phyloP scores from a whole-genome alignment of 75 land plant genomes.

The Sequoia sempervirens region DNA sequence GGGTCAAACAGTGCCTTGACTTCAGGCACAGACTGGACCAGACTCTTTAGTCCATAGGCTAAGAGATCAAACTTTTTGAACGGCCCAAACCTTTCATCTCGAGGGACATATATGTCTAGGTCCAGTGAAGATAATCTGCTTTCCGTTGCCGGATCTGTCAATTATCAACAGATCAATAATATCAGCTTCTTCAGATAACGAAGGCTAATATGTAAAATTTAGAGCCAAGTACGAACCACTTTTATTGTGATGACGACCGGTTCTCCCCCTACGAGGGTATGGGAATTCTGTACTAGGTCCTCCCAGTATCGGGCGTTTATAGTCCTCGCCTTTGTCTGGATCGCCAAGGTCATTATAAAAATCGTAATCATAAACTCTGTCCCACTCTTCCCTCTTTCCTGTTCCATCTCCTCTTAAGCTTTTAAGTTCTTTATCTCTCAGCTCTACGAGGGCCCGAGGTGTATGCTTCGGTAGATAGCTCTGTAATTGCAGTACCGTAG shows the following conservation, averaged over 20 bases:
- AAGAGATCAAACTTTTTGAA: constrained; percentile 17
- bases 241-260: constrained; percentile 36
- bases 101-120: constrained; percentile 16
- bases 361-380: constrained; percentile 53
- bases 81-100: constrained; percentile 24
- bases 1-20: not conserved
- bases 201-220: not conserved
- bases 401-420: constrained; percentile 33
- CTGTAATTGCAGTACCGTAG: constrained; percentile 16
- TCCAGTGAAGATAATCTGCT: not conserved
- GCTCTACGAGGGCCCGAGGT: constrained; percentile 23
- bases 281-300: constrained; percentile 35
- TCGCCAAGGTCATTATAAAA: constrained; percentile 51
- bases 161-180: not conserved
- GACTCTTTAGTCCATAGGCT: constrained; percentile 7
- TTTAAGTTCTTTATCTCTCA: constrained; percentile 32
- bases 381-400: constrained; percentile 37
- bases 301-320: constrained; percentile 36
- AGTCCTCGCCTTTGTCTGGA: constrained; percentile 23
- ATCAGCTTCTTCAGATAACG: not conserved
- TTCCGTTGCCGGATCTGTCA: constrained; percentile 18
- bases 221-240: constrained; percentile 18
- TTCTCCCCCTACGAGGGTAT: constrained; percentile 52
- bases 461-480: constrained; percentile 35
- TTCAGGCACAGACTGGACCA: not conserved